Base-by-base conservation (phyloP, 2,329 filamentous ascomycete species). In the Stagonosporopsis vannaccii region DNA sequence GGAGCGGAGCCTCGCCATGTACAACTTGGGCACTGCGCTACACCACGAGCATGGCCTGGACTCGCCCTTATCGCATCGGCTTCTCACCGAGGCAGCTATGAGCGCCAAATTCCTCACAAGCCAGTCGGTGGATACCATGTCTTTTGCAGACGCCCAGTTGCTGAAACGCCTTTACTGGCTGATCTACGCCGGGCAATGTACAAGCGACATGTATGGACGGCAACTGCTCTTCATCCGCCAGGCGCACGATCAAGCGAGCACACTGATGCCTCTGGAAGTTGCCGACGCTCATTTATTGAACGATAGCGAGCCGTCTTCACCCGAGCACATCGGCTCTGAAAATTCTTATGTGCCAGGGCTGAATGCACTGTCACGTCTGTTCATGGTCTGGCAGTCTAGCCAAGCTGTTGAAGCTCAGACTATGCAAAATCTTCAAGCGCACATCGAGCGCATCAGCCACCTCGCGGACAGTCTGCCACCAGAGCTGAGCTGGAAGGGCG, bases 101-200 rank as follows among this genome's bases (percentile, higher is more conserved):
- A 55, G 58, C 17, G 50, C 63, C 48, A 65, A 61, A 13, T 61
- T 57, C n/a, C 35, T 65, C 6, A 40, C 61, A 30, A 56, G 63
- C 25, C 50, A 65, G 8, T 45, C 51, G 11, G 20, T 62, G 4
- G 47, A 56, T 20, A 13, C 40, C 7, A 53, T 63, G 58, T 37
- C 58, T 1, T 60, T 65, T 44, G 35, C 51, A 9, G 62, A 66
- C 20, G 41, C 52, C 32, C 56, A 66, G 26, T 26, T 60, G 2
- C 35, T 66, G 15, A 66, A 66, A 28, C 56, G 63, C 4, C 45
- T 65, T 4, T 66, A 66, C 48, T 66, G 63, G 61, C 45, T 66
- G n/a, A 48, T 63, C 5, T 66, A 55, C 28, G 63, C 62, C 7
- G 56, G 56, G 6, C 60, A 65, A 25, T 66, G 63, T 36, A 66